phyloP scores from a whole-genome alignment of 1,284 basidiomycete species.

The Veloboletus limbatus region DNA sequence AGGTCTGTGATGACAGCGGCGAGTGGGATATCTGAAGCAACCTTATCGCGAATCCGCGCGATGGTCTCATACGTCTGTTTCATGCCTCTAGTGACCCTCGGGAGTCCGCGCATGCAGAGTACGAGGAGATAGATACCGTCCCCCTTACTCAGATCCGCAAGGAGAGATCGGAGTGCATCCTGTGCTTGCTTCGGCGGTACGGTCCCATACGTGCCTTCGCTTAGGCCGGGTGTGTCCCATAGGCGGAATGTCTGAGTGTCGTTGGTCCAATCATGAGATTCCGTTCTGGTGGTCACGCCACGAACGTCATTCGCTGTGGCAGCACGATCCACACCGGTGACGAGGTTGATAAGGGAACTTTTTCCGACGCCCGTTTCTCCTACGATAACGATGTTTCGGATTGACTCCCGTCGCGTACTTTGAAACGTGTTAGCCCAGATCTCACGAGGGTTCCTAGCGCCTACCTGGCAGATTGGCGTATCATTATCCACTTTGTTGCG shows the following conservation, averaged over 20 bases:
- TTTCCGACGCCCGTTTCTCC: too few relatives aligned
- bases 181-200: conserved; percentile 26
- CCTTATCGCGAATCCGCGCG: conserved; percentile 22
- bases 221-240: conserved; percentile 34
- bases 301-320: conserved; percentile 29
- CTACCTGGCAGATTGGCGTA: conserved; percentile 9
- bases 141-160: conserved; percentile 22
- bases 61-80: conserved; percentile 30
- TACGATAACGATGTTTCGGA: conserved; percentile 31
- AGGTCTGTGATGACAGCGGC: conserved; percentile 35
- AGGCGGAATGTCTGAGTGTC: conserved; percentile 28
- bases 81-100: conserved; percentile 30
- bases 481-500: conserved; percentile 9
- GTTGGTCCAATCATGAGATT: conserved; percentile 23
- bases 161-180: conserved; percentile 28
- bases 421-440: conserved; percentile 8
- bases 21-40: conserved; percentile 22
- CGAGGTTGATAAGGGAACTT: conserved; percentile 33
- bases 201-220: conserved; percentile 30
- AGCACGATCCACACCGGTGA: conserved; percentile 22
- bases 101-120: conserved; percentile 32
- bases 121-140: conserved; percentile 31
- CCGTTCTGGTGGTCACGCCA: conserved; percentile 28
- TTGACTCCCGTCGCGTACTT: conserved; percentile 7
- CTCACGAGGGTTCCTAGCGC: neutral